These are phyloP conservation scores for Bruguiera parviflora DNA, from an alignment of 345 rosid species.

Conservation along the genomic window DNA sequence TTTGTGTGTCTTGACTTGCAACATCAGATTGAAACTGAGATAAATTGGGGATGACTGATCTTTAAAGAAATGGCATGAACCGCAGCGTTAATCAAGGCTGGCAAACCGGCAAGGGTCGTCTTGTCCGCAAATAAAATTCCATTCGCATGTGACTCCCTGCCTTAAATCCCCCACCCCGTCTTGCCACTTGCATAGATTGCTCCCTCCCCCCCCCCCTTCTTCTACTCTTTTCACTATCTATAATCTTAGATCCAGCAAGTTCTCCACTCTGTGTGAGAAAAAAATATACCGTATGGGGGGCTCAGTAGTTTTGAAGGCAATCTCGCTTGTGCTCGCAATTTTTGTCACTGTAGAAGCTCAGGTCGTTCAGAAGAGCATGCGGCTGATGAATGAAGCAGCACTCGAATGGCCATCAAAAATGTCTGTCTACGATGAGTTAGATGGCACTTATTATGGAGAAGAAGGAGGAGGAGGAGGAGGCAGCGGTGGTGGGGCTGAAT, in stretches of 20 bases:
- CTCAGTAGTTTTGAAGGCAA: not conserved
- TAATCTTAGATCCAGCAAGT: not conserved
- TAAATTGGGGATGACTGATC: not conserved
- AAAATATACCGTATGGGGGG: not conserved
- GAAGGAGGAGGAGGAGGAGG: conserved; percentile 9
- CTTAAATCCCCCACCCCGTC: not conserved
- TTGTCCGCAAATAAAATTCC: conserved; percentile 13
- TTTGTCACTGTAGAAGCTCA: conserved; percentile 3
- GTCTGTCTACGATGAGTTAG: conserved; percentile 9
- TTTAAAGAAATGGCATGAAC: conserved; percentile 4
- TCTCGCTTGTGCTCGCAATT: conserved; percentile 4
- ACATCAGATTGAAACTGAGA: not conserved
- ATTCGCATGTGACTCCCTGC: conserved; percentile 22
- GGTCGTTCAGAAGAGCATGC: conserved; percentile 1
- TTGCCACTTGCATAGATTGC: not conserved
- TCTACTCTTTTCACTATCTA: not conserved
- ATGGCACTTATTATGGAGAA: not conserved
- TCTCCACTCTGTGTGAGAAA: not conserved
- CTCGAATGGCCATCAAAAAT: conserved; percentile 12
- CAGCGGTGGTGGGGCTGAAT: not conserved
- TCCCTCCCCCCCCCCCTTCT: not conserved
- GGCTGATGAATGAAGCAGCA: conserved; percentile 2
- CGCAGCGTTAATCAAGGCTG: conserved; percentile 17
- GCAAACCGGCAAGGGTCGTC: not conserved
- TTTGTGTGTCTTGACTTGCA: not conserved